Evolutionary conservation across 495 filamentous ascomycete species (phyloP).

Genomic region (Podospora pseudoanserina): DNA sequence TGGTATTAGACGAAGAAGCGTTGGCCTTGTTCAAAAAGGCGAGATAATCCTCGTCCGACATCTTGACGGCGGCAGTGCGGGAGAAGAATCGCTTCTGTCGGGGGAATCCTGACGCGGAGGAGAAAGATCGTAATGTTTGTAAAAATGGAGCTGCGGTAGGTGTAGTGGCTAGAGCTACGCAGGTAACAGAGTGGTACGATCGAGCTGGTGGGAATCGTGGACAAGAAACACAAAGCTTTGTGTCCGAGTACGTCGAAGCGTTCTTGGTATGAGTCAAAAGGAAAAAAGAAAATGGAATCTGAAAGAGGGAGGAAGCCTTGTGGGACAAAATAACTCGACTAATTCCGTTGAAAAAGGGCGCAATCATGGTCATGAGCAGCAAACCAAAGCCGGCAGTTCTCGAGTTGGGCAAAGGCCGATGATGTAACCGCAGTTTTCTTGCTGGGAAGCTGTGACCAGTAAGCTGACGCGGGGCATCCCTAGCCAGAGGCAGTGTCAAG

Average conservation of each 20-base stretch:
- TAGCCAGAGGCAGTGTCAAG: neutral
- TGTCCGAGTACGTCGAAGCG: neutral
- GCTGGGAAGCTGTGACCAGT: neutral
- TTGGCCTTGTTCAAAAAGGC: constrained; percentile 84
- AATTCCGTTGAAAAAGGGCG: neutral
- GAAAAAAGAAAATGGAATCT: neutral
- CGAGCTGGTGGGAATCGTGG: neutral
- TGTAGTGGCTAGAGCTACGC: neutral
- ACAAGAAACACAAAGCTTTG: neutral
- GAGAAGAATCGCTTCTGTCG: constrained; percentile 5
- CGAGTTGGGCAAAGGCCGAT: neutral
- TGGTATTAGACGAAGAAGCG: constrained; percentile 51
- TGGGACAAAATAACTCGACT: neutral
- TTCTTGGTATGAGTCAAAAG: neutral
- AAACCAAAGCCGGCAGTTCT: neutral
- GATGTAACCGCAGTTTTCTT: neutral
- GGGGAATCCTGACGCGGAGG: neutral
- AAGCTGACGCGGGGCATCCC: neutral
- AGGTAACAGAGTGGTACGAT: neutral
- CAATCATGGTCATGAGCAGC: neutral
- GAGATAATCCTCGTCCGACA: constrained; percentile 79
- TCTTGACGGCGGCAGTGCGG: constrained; percentile 31
- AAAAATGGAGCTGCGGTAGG: neutral
- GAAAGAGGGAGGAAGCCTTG: neutral
- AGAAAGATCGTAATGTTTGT: neutral